Conservation (phyloP, 352 stramenopile genomes). For the Discostella stelligera region DNA sequence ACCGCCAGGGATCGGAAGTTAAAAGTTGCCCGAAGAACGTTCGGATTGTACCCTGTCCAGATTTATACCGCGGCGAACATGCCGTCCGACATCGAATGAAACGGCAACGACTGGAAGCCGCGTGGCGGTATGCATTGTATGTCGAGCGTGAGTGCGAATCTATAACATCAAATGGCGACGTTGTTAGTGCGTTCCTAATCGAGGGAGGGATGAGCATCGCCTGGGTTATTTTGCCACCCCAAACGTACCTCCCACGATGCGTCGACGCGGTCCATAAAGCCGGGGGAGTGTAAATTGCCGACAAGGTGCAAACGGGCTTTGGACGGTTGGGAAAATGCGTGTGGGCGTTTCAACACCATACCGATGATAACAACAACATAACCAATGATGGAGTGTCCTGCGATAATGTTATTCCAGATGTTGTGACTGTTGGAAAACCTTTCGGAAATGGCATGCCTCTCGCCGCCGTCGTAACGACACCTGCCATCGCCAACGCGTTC, state of each 20-base stretch:
- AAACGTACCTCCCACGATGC: slow-evolving; percentile 72
- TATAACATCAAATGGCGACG: slow-evolving; percentile 41
- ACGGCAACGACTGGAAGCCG: slow-evolving; percentile 24
- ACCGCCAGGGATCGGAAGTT: slow-evolving; percentile 44
- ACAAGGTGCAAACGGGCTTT: slow-evolving; percentile 88
- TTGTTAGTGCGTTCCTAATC: slow-evolving; percentile 80
- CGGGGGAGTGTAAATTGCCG: slow-evolving; percentile 85
- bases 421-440: slow-evolving; percentile 87
- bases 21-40: slow-evolving; percentile 55
- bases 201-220: slow-evolving; percentile 84
- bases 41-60: slow-evolving; percentile 75
- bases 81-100: not conserved
- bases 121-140: slow-evolving; percentile 63
- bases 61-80: slow-evolving; percentile 73
- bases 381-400: slow-evolving; percentile 56
- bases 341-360: slow-evolving; percentile 74
- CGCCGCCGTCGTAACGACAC: slow-evolving; percentile 79
- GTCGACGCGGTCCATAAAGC: slow-evolving; percentile 66
- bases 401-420: slow-evolving; percentile 82
- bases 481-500: slow-evolving; percentile 77
- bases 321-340: slow-evolving; percentile 81
- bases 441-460: slow-evolving; percentile 87
- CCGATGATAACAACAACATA: not conserved
- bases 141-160: slow-evolving; percentile 63
- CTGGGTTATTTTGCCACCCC: slow-evolving; percentile 82